phyloP scores from a whole-genome alignment of 805 yeast genomes.

The Candida broadrunensis region DNA sequence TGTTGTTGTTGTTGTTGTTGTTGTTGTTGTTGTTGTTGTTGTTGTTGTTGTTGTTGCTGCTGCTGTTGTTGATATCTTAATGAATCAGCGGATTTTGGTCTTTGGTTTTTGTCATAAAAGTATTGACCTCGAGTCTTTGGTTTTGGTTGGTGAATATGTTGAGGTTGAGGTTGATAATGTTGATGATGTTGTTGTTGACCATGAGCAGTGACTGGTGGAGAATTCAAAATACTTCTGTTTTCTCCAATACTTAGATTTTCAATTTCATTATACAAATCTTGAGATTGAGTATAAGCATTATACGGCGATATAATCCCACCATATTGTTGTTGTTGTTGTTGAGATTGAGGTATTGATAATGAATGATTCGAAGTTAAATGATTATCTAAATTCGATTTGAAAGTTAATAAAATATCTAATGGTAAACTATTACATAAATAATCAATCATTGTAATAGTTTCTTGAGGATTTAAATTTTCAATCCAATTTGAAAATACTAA shows the following conservation, averaged over 20 bases:
- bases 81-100: conserved; percentile 50
- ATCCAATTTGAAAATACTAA: conserved; percentile 50
- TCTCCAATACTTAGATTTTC: conserved; percentile 8
- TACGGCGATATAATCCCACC: background rate
- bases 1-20: too few species aligned
- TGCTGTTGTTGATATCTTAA: conserved; percentile 9
- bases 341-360: background rate
- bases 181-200: conserved; percentile 6
- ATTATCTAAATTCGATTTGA: conserved; percentile 45
- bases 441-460: conserved; percentile 52
- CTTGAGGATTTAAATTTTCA: conserved; percentile 47
- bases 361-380: conserved; percentile 19
- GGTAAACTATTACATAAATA: conserved; percentile 49
- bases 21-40: conserved; percentile 4
- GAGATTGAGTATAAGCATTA: conserved; percentile 2
- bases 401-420: conserved; percentile 49
- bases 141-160: conserved; percentile 28
- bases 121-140: conserved; percentile 21
- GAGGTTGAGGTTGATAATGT: conserved; percentile 3
- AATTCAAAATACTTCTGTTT: background rate
- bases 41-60: conserved; percentile 4
- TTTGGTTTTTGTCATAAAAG: conserved; percentile 12
- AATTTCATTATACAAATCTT: conserved; percentile 14
- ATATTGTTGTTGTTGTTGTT: conserved; percentile 1
- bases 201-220: background rate